These are phyloP conservation scores for Pholiota microspora DNA, from an alignment of 768 basidiomycete species.

Conservation along the genomic window DNA sequence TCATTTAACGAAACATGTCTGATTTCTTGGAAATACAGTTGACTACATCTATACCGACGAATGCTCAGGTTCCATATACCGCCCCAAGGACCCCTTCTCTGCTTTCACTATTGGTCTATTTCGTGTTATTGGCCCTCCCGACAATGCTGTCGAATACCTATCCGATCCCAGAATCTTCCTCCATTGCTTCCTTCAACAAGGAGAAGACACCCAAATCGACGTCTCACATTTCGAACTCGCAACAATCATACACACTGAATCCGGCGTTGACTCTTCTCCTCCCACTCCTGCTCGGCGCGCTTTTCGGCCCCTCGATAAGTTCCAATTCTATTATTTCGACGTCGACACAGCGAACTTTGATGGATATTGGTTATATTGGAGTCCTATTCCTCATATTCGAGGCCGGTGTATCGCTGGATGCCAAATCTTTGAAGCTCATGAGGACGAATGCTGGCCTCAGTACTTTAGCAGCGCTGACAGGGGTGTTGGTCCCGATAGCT, in stretches of 20 bases:
- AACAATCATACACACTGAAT: constrained; percentile 4
- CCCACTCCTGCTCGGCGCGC: constrained; percentile 3
- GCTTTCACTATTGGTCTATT: constrained; percentile 49
- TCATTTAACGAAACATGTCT: background rate
- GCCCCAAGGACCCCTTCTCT: constrained; percentile 33
- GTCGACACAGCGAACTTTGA: constrained; percentile 41
- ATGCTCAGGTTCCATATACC: constrained; percentile 22
- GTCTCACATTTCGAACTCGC: background rate
- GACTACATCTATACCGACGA: background rate
- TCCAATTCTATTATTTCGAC: constrained; percentile 46
- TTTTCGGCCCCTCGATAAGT: constrained; percentile 17
- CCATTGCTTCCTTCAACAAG: background rate
- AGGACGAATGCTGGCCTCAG: constrained; percentile 47
- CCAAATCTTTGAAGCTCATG: constrained; percentile 32
- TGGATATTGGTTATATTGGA: constrained; percentile 40
- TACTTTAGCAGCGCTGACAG: constrained; percentile 45
- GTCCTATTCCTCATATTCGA: constrained; percentile 54
- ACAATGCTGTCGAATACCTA: constrained; percentile 36
- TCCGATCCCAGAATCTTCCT: constrained; percentile 29
- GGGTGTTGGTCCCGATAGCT: constrained; percentile 48
- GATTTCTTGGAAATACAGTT: background rate
- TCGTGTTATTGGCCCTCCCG: constrained; percentile 51
- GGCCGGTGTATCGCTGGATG: constrained; percentile 56
- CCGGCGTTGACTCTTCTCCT: constrained; percentile 1
- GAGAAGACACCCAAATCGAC: background rate